Evolutionary conservation across 495 filamentous ascomycete species (phyloP), one percentile per base, ranked within the genome.

Genomic region (Penicillium bialowiezense): DNA sequence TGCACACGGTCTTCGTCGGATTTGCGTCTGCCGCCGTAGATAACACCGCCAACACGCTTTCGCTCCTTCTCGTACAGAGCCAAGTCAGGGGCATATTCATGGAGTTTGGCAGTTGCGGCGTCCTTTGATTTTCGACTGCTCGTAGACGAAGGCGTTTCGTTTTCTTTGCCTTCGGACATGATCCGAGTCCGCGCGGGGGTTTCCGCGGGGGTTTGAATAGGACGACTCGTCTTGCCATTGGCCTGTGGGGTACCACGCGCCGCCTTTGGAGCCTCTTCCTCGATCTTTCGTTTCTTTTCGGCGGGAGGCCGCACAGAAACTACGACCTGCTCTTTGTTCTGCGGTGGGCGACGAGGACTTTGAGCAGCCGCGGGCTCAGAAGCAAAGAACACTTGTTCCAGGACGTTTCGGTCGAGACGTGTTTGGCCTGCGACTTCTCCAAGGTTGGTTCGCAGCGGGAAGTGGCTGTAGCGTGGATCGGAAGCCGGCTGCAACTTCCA

Each of bases 351-450:
- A 28, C 51, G 51, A 2, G 60, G 51, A 28, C 52, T 60, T 2
- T 46, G 41, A 32, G 39, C 58, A 9, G 64, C 57, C 7, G 50
- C 47, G 28, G 70, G 63, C 17, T 68, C 64, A 20, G 59, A 53
- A 9, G 78, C 62, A 57, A 78, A 86, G 50, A 82, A 83, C n/a
- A 71, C 44, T 23, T 62, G 68, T 56, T 86, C 78, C 1, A 86
- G 64, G 19, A 77, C 73, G 39, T 67, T 53, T 28, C 62, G 70
- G 58, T 89, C 78, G 35, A 90, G 76, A 55, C 67, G 79, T 0
- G 90, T 97, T 65, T 95, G 87, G 28, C 93, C 93, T 50, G 93
- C 86, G 50, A 97, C 80, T 63, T 97, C 93, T 24, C 90, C 87
- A 15, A 99, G 75, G 60, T 99, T 97, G 3, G 95, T 97, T 43